Evolutionary conservation across 177 flowering plant species (phyloP), one percentile per base, ranked within the genome.

Genomic region (Vitis hybrid): DNA sequence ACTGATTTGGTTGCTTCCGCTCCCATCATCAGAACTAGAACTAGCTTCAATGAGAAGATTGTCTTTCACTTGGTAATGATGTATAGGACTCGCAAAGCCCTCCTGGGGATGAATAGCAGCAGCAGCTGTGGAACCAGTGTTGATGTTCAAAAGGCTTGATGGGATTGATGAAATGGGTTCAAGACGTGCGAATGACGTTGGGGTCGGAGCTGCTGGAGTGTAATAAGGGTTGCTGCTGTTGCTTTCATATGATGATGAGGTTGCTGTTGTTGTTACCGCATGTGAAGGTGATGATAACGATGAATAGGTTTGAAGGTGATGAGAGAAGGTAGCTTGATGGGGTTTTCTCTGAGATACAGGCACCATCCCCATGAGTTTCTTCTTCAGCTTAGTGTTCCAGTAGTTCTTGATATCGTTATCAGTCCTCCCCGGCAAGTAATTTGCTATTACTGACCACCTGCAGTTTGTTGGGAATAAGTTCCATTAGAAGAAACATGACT

Each of bases 361-460:
- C 52, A 58, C 15, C 50, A 72, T 63, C 45, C 66, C 77, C 78
- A 78, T 75, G 61, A 86, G 75, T 65, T 82, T 86, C 79, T 82
- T 86, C 84, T 82, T 84, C 7, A 86, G 82, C 79, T 82, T 86
- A 1, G 89, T 84, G 84, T 86, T 86, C 89, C 89, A 84, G 67
- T 86, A 84, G 82, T 86, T 86, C 76, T 86, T 86, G 68, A 86
- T 82, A 60, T 86, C 89, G 73, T 86, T 86, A 62, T 86, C 89
- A 4, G 89, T 86, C 73, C 89, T 82, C 1, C 89, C 89, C 59
- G 87, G 89, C 72, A 86, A 73, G 68, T 84, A 84, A 50, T 80
- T 84, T 63, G 89, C 89, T 74, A 86, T 86, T 45, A 84, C 77
- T 67, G 89, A 86, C 89, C 89, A 86, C 74, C 89, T 84, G 81